Evolutionary conservation across 805 yeast genomes (phyloP).

Genomic region (Saccharomyces paradoxus): DNA sequence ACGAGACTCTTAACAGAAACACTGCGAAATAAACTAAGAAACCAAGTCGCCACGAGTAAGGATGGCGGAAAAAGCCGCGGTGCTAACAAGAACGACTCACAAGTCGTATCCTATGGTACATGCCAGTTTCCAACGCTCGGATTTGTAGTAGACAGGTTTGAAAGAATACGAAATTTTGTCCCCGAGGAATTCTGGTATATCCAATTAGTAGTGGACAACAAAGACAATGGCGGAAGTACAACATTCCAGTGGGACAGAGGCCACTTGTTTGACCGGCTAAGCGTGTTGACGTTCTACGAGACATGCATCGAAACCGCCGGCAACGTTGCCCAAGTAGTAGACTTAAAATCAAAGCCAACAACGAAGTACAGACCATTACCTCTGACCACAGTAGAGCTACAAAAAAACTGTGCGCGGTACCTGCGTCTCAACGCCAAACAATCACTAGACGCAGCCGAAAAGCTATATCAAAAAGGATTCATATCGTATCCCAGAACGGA

Average conservation of each 20-base stretch:
- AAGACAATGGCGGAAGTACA: conserved; percentile 28
- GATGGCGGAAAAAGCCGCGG: conserved; percentile 1
- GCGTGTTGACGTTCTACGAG: conserved; percentile 58
- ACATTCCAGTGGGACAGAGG: conserved; percentile 65
- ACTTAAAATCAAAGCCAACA: conserved; percentile 53
- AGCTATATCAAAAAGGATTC: conserved; percentile 74
- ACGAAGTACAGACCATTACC: conserved; percentile 81
- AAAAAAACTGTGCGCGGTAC: conserved; percentile 69
- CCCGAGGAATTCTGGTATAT: conserved; percentile 80
- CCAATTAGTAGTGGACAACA: conserved; percentile 42
- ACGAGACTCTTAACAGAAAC: conserved; percentile 63
- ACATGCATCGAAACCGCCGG: conserved; percentile 43
- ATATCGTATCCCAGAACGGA: conserved; percentile 96
- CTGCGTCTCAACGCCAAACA: conserved; percentile 74
- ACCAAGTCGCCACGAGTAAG: conserved; percentile 1
- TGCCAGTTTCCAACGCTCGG: conserved; percentile 98
- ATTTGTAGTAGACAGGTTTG: conserved; percentile 86
- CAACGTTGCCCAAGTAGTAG: conserved; percentile 43
- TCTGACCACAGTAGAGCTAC: conserved; percentile 86
- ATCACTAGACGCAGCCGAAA: conserved; percentile 73
- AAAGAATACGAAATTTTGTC: conserved; percentile 59
- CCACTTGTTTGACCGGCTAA: conserved; percentile 63
- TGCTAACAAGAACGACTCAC: not conserved
- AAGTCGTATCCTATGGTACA: conserved; percentile 64
- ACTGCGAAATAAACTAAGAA: conserved; percentile 30